Evolutionary conservation across 129 eudicot species (phyloP).

Genomic region (Pseudognaphalium luteoalbum): DNA sequence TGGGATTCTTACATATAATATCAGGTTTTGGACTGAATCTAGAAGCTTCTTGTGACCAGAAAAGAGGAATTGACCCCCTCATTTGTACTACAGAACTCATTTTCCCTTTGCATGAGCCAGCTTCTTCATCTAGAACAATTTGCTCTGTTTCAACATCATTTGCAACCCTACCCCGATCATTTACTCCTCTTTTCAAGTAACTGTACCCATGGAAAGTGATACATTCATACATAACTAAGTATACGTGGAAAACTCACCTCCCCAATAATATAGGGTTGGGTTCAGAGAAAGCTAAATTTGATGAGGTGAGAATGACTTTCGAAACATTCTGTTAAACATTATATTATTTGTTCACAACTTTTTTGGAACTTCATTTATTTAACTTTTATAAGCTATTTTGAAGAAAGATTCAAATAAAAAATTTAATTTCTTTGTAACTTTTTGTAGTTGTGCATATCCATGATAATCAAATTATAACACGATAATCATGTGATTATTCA

Average conservation of each 20-base stretch:
- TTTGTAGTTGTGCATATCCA: no score
- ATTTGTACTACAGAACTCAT: constrained; percentile 98
- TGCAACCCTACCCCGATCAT: constrained; percentile 96
- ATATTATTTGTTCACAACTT: no score
- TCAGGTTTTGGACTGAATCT: constrained; percentile 97
- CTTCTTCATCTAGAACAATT: constrained; percentile 92
- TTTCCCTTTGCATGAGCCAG: constrained; percentile 78
- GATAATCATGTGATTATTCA: no score
- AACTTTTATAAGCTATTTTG: no score
- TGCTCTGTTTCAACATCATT: constrained; percentile 99
- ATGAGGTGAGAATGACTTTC: no score
- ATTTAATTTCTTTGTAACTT: no score
- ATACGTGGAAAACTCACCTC: neutral
- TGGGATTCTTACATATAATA: constrained; percentile 63
- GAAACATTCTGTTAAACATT: no score
- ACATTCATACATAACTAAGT: constrained; percentile 13
- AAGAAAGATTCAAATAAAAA: no score
- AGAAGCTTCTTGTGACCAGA: constrained; percentile 99
- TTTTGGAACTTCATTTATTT: no score
- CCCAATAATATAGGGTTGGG: no score
- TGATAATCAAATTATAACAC: no score
- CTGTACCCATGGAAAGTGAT: constrained; percentile 46
- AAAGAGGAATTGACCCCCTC: constrained; percentile 99
- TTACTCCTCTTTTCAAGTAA: constrained; percentile 92
- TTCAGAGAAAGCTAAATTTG: no score